Percentiles rank a stretch among this genome's conserved stretches.
These are phyloP conservation scores for Peronospora belbahrii DNA, from an alignment of 352 stramenopile species.

Conservation along the genomic window DNA sequence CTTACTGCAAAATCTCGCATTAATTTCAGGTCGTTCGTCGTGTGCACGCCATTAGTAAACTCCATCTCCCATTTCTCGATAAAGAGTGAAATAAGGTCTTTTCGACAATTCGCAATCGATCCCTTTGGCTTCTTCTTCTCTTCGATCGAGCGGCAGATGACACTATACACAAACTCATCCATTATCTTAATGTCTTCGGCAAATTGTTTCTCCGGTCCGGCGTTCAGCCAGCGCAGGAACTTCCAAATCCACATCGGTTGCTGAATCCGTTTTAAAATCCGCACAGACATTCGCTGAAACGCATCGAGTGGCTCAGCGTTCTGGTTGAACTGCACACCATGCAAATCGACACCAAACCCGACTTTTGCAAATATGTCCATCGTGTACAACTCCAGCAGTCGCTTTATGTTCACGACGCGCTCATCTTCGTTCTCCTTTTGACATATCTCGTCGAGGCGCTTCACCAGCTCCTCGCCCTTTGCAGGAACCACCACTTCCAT, in stretches of 20 bases:
- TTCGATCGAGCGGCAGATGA: slow-evolving; percentile 32
- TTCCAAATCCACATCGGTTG: slow-evolving; percentile 36
- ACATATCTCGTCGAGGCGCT: slow-evolving; percentile 22
- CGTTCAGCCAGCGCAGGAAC: slow-evolving; percentile 29
- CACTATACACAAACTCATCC: slow-evolving; percentile 25
- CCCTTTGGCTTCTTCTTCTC: slow-evolving; percentile 22
- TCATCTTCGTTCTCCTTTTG: slow-evolving; percentile 5
- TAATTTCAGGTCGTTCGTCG: slow-evolving; percentile 30
- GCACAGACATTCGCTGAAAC: slow-evolving; percentile 31
- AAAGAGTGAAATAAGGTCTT: slow-evolving; percentile 48
- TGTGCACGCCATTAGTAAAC: slow-evolving; percentile 22
- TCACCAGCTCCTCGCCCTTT: slow-evolving; percentile 29
- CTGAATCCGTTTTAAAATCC: slow-evolving; percentile 31
- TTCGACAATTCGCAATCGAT: neutral
- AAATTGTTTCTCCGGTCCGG: slow-evolving; percentile 34
- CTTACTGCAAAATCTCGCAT: slow-evolving; percentile 80
- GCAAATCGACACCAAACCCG: slow-evolving; percentile 58
- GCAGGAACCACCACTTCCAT: slow-evolving; percentile 49
- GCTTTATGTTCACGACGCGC: slow-evolving; percentile 35
- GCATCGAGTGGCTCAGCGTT: slow-evolving; percentile 27
- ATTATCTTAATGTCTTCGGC: slow-evolving; percentile 22
- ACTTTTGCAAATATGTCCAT: slow-evolving; percentile 73
- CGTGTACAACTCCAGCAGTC: slow-evolving; percentile 45
- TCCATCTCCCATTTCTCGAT: slow-evolving; percentile 31
- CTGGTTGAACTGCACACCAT: slow-evolving; percentile 32